Evolutionary conservation across 2,329 filamentous ascomycete genomes (phyloP), one percentile per base, ranked within the genome.

Genomic region (Graphiopsis chlorocephala): DNA sequence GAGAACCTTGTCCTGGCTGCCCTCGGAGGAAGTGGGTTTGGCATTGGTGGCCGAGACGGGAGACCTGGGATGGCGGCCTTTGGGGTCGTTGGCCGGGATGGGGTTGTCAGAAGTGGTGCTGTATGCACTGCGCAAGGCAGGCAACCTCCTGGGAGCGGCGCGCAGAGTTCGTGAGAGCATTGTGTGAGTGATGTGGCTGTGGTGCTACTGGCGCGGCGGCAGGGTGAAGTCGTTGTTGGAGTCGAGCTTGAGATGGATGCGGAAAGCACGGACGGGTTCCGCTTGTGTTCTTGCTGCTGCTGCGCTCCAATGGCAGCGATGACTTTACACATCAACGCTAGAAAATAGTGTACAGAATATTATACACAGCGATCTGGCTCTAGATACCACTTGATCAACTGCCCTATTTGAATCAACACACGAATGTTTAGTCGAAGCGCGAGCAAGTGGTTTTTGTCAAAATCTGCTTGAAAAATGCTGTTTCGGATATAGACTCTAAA

Each of bases 31-130:
- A 68, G 76, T 85, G 72, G 86, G 82, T 20, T 82, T 76, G 66
- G 83, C 85, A 78, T 89, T 89, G 74, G 85, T 87, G 72, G 81
- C 82, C 63, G 86, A 88, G 68, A 88, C 83, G 74, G 75, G 74
- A 68, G 71, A 73, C 69, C 65, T 72, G 78, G 69, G 81, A 78
- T 69, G 81, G 71, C 67, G 78, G 76, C 68, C 78, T 77, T 84
- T 86, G 63, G 83, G 84, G 80, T 88, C 83, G 77, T 89, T 89
- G 76, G 85, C 93, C 0, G 88, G 78, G 8, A 93, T 64, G 0
- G 79, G 78, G 70, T 79, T 82, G 66, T 82, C 75, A 67, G 72
- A 70, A 38, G 64, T 64, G 52, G 69, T 72, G 71, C 64, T 69
- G 66, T 71, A 70, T 56, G 65, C 47, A 33, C 48, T 55, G 64